These are phyloP conservation scores for Fusarium nanum DNA, from an alignment of 2,329 filamentous ascomycete species.

Conservation along the genomic window DNA sequence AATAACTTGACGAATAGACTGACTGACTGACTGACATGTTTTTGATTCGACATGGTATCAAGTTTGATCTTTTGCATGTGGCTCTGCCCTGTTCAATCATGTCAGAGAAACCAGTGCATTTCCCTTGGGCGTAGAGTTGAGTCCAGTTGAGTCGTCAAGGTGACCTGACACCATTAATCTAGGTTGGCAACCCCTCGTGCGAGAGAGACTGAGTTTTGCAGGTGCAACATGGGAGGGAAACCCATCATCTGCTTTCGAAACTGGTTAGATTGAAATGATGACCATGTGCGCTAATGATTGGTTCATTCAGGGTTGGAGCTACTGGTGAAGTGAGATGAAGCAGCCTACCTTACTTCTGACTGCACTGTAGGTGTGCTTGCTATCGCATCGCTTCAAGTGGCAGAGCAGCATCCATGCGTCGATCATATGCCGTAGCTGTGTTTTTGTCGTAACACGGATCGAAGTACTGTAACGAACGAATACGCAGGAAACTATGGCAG, in stretches of 20 bases:
- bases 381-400: conserved; percentile 17
- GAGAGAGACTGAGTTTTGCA: conserved; percentile 8
- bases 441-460: conserved; percentile 11
- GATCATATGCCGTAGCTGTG: conserved; percentile 24
- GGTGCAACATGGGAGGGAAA: conserved; percentile 2
- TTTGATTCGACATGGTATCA: neutral
- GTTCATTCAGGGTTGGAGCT: conserved; percentile 26
- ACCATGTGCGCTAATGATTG: conserved; percentile 51
- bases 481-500: neutral
- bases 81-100: neutral
- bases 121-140: neutral
- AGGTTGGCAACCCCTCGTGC: conserved; percentile 30
- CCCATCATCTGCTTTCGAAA: neutral
- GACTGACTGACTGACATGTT: neutral
- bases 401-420: conserved; percentile 32
- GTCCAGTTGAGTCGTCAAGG: conserved; percentile 5
- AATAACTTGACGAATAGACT: neutral
- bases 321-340: neutral
- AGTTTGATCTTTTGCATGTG: neutral
- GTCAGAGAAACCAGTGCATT: neutral
- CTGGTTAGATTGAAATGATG: conserved; percentile 1
- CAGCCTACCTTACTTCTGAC: neutral
- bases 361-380: neutral
- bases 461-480: neutral
- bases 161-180: conserved; percentile 22